These are phyloP conservation scores for Samsoniella hepiali DNA, from an alignment of 2,329 filamentous ascomycete species.

Conservation along the genomic window DNA sequence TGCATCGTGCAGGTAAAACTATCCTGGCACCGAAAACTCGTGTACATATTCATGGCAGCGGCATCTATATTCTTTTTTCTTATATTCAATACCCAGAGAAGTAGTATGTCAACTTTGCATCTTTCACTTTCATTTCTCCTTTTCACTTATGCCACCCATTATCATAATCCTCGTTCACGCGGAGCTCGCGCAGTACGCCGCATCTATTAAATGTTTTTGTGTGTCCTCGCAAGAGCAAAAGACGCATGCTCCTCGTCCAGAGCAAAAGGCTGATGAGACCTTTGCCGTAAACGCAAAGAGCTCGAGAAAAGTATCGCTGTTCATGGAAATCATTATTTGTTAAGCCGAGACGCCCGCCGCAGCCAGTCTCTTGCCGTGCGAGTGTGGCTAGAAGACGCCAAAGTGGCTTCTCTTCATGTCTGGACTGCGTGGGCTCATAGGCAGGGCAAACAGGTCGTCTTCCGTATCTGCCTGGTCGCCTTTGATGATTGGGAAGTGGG, in stretches of 20 bases:
- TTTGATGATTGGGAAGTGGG: slow-evolving; percentile 23
- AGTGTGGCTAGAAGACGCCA: slow-evolving; percentile 38
- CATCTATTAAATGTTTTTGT: background rate
- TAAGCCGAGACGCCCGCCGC: background rate
- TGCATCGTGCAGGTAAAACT: background rate
- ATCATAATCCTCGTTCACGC: background rate
- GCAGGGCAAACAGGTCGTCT: slow-evolving; percentile 83
- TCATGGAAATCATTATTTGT: slow-evolving; percentile 7
- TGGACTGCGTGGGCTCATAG: slow-evolving; percentile 80
- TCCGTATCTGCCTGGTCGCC: slow-evolving; percentile 40
- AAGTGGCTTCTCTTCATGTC: slow-evolving; percentile 86
- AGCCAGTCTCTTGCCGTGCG: background rate
- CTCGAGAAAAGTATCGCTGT: background rate
- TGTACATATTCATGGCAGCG: background rate
- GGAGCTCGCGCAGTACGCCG: background rate
- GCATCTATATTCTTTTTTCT: background rate
- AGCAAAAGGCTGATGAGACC: background rate
- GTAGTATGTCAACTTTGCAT: background rate
- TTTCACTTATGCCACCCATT: background rate
- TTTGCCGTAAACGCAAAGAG: background rate
- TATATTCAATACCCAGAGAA: slow-evolving; percentile 3
- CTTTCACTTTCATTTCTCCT: background rate
- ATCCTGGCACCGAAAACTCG: background rate
- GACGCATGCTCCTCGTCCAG: background rate
- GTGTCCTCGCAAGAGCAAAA: background rate